phyloP scores from a whole-genome alignment of 1,284 basidiomycete species.

The Coniferiporia sulphurascens region DNA sequence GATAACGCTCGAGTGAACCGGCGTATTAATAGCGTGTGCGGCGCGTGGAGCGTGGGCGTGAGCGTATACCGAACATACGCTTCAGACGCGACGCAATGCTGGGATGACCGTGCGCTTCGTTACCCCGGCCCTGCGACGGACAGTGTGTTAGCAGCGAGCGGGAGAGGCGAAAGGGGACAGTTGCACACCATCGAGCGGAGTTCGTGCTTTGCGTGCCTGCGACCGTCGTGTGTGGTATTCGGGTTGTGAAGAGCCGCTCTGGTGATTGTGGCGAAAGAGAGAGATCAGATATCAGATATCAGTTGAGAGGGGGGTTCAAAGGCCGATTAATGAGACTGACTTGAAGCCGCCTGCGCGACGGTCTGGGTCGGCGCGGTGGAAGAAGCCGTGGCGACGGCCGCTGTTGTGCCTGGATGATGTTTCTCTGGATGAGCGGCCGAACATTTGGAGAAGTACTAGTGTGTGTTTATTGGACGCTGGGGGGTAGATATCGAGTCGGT shows the following conservation, averaged over 20 bases:
- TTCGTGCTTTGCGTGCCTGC: slow-evolving; percentile 18
- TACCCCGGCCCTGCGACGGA: slow-evolving; percentile 19
- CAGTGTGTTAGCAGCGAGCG: slow-evolving; percentile 12
- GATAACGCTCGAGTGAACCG: no score
- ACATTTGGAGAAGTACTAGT: slow-evolving; percentile 1
- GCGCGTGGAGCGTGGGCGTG: not conserved
- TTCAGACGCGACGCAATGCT: slow-evolving; percentile 20
- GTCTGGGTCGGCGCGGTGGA: slow-evolving; percentile 20
- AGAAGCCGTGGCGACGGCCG: slow-evolving; percentile 14
- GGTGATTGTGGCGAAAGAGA: not conserved
- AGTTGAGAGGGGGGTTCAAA: not conserved
- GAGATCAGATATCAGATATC: not conserved
- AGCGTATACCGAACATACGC: slow-evolving; percentile 21
- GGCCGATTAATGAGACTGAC: slow-evolving; percentile 2
- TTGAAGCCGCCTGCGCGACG: slow-evolving; percentile 22
- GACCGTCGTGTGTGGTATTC: slow-evolving; percentile 17
- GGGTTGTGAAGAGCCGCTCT: slow-evolving; percentile 24
- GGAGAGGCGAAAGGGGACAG: not conserved
- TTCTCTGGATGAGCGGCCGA: slow-evolving; percentile 10
- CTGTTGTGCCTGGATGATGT: not conserved
- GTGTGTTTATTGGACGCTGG: not conserved
- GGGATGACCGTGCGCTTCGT: slow-evolving; percentile 21
- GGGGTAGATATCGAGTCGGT: not conserved
- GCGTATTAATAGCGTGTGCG: not conserved
- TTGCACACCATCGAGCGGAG: slow-evolving; percentile 19